phyloP scores from a whole-genome alignment of 2,329 filamentous ascomycete species.

The Epichloe scottii region DNA sequence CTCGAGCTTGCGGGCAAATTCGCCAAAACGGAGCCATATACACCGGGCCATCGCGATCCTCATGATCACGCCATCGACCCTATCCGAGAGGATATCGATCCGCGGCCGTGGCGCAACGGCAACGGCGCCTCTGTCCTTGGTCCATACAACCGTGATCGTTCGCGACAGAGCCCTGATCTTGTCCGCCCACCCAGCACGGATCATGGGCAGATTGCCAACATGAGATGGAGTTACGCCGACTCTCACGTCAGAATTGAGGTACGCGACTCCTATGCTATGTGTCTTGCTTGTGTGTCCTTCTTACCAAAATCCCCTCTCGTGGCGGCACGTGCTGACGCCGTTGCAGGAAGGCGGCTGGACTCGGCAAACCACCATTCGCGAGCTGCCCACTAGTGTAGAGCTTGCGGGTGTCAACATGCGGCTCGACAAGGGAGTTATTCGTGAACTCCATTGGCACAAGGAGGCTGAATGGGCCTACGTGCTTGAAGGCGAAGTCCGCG shows the following conservation, averaged over 20 bases:
- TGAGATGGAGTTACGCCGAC: conserved; percentile 60
- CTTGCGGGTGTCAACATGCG: conserved; percentile 71
- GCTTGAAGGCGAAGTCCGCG: conserved; percentile 55
- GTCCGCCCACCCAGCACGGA: conserved; percentile 63
- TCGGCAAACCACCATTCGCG: conserved; percentile 55
- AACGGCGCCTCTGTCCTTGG: conserved; percentile 54
- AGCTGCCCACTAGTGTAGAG: conserved; percentile 53
- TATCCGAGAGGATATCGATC: conserved; percentile 46
- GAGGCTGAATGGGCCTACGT: conserved; percentile 71
- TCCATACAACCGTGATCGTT: conserved; percentile 55
- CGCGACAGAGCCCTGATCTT: conserved; percentile 58
- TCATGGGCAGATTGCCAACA: conserved; percentile 55
- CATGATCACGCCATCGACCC: conserved; percentile 51
- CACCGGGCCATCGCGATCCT: conserved; percentile 45
- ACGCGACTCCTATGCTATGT: conserved; percentile 8
- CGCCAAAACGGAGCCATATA: conserved; percentile 38
- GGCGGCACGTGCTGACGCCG: conserved; percentile 2
- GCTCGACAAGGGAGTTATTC: conserved; percentile 58
- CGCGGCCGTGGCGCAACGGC: conserved; percentile 52
- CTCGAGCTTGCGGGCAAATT: conserved; percentile 32
- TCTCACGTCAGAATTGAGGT: conserved; percentile 53
- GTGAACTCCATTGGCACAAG: conserved; percentile 72
- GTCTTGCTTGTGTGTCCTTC: neutral
- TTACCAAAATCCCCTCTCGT: neutral
- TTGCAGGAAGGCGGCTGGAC: conserved; percentile 63